A percentile compares a stretch with the other conserved stretches of the same genome.
These are phyloP conservation scores for Populus alba DNA, from an alignment of 345 rosid genomes.

Conservation along the genomic window DNA sequence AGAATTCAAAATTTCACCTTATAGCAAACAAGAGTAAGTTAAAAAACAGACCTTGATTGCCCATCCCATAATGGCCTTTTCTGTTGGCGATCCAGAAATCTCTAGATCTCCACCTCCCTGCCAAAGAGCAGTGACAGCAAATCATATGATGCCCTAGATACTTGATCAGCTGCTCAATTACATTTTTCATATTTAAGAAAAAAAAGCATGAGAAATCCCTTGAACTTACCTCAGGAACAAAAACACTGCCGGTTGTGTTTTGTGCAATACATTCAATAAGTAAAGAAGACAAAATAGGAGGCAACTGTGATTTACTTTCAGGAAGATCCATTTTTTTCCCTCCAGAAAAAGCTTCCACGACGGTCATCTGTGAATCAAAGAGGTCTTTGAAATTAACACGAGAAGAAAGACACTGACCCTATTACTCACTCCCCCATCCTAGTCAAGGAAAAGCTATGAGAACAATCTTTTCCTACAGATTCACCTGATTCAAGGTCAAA, in stretches of 20 bases:
- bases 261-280: conserved; percentile 67
- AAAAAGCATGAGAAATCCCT: background rate
- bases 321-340: conserved; percentile 55
- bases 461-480: background rate
- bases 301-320: conserved; percentile 32
- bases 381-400: background rate
- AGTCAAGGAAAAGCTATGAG: background rate
- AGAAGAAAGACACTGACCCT: background rate
- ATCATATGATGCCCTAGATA: background rate
- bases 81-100: conserved; percentile 94
- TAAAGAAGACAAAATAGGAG: conserved; percentile 30
- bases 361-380: conserved; percentile 74
- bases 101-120: conserved; percentile 79
- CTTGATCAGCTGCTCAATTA: conserved; percentile 1
- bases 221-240: conserved; percentile 65
- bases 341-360: conserved; percentile 84
- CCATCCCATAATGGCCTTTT: conserved; percentile 94
- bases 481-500: conserved; percentile 85
- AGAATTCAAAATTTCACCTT: background rate
- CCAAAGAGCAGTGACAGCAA: conserved; percentile 7
- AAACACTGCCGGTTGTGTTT: conserved; percentile 82
- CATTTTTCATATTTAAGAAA: background rate
- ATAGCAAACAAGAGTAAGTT: background rate
- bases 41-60: conserved; percentile 47
- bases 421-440: background rate